phyloP scores from a whole-genome alignment of 257 asterid species.

The Cruciata laevipes region DNA sequence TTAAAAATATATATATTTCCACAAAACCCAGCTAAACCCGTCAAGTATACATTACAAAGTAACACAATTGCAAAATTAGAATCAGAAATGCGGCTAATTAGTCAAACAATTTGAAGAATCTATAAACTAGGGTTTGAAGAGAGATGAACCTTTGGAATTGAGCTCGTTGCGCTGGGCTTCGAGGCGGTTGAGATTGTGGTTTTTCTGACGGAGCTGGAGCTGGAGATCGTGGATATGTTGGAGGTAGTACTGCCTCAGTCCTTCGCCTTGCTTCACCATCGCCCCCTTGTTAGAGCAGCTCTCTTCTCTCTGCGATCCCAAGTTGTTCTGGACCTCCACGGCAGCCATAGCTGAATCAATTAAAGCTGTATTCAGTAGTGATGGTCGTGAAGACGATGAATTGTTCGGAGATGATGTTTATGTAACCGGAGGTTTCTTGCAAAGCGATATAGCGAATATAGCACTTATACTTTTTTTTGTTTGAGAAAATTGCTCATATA shows the following conservation, averaged over 20 bases:
- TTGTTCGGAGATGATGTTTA: background rate
- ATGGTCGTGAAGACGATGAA: background rate
- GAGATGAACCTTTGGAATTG: slow-evolving; percentile 34
- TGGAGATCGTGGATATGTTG: slow-evolving; percentile 44
- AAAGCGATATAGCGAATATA: too few relatives aligned
- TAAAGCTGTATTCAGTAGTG: background rate
- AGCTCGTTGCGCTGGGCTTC: slow-evolving; percentile 46
- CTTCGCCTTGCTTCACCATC: slow-evolving; percentile 34
- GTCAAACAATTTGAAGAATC: too few relatives aligned
- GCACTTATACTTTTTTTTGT: too few relatives aligned
- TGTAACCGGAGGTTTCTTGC: too few relatives aligned
- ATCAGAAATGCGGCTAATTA: too few relatives aligned
- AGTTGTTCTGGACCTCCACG: slow-evolving; percentile 16
- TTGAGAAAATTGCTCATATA: too few relatives aligned
- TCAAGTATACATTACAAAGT: background rate
- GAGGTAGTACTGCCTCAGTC: slow-evolving; percentile 37
- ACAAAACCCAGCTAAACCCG: background rate
- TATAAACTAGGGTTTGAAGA: slow-evolving; percentile 5
- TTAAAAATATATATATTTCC: too few relatives aligned
- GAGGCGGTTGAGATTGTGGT: slow-evolving; percentile 39
- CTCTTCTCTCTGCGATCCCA: slow-evolving; percentile 25
- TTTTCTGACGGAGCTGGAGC: slow-evolving; percentile 38
- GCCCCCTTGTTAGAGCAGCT: slow-evolving; percentile 26
- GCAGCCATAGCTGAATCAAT: slow-evolving; percentile 21
- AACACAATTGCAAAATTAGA: too few relatives aligned